Conservation (phyloP, 129 eudicot species). For the Ambrosia artemisiifolia region DNA sequence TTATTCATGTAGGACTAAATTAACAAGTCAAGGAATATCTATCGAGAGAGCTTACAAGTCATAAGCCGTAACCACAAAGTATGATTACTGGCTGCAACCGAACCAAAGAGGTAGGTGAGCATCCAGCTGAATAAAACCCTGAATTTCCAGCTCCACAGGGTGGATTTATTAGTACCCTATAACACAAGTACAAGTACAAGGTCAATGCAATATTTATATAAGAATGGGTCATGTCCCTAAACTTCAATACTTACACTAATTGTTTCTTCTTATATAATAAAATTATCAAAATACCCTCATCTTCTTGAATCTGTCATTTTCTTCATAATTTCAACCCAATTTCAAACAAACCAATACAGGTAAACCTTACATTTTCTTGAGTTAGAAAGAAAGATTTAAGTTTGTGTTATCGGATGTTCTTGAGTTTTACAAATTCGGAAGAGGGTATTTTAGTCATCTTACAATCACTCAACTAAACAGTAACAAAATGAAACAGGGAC, state of each 20-base stretch:
- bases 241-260: not conserved
- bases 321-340: not conserved
- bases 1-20: conserved; percentile 15
- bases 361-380: not conserved
- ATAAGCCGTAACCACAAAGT: conserved; percentile 18
- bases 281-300: not conserved
- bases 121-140: conserved; percentile 17
- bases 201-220: not conserved
- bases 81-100: conserved; percentile 10
- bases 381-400: not conserved
- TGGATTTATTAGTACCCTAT: conserved; percentile 20
- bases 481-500: not conserved
- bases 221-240: not conserved
- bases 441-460: not conserved
- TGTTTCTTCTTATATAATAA: not conserved
- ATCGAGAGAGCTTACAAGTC: conserved; percentile 15
- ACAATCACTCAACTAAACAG: not conserved
- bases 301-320: not conserved
- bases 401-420: not conserved
- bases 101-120: conserved; percentile 9
- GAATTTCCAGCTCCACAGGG: conserved; percentile 19
- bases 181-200: not conserved
- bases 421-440: not conserved
- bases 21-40: conserved; percentile 5
- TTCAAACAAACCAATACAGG: not conserved